Evolutionary conservation across 768 basidiomycete species (phyloP).

Genomic region (Gymnopilus dilepis): DNA sequence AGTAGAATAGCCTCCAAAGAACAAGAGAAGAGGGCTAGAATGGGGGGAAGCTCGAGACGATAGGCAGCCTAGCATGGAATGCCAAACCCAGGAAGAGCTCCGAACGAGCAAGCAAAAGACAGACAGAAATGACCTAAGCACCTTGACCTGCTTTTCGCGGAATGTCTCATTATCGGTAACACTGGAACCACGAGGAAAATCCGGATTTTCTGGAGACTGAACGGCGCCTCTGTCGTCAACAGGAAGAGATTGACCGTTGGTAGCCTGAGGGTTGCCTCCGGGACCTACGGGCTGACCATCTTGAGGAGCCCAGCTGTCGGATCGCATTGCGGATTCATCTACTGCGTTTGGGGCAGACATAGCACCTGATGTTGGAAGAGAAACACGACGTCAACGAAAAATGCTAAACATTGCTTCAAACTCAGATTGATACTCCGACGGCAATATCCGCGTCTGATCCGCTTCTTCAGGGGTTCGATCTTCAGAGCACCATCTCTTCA

Average conservation of each 20-base stretch:
- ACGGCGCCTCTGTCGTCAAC: constrained; percentile 49
- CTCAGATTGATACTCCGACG: constrained; percentile 9
- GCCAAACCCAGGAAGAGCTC: constrained; percentile 40
- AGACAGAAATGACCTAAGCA: constrained; percentile 73
- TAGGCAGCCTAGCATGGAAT: constrained; percentile 44
- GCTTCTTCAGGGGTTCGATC: neutral
- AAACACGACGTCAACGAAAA: constrained; percentile 26
- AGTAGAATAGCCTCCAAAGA: constrained; percentile 47
- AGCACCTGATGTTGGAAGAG: constrained; percentile 20
- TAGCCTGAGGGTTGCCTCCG: constrained; percentile 47
- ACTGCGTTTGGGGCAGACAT: constrained; percentile 40
- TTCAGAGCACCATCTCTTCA: neutral
- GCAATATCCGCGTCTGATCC: neutral
- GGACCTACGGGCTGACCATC: constrained; percentile 52
- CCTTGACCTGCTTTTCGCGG: constrained; percentile 85
- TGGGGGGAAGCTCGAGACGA: constrained; percentile 41
- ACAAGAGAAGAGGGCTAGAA: constrained; percentile 42
- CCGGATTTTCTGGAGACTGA: constrained; percentile 54
- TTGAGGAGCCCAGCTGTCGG: constrained; percentile 57
- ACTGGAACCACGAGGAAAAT: constrained; percentile 58
- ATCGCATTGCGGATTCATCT: constrained; percentile 39
- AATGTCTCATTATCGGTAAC: constrained; percentile 53
- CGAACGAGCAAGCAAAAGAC: constrained; percentile 42
- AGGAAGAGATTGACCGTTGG: constrained; percentile 52
- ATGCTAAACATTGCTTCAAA: constrained; percentile 13